Conservation (phyloP, 768 basidiomycete species). For the Kwoniella europaea region DNA sequence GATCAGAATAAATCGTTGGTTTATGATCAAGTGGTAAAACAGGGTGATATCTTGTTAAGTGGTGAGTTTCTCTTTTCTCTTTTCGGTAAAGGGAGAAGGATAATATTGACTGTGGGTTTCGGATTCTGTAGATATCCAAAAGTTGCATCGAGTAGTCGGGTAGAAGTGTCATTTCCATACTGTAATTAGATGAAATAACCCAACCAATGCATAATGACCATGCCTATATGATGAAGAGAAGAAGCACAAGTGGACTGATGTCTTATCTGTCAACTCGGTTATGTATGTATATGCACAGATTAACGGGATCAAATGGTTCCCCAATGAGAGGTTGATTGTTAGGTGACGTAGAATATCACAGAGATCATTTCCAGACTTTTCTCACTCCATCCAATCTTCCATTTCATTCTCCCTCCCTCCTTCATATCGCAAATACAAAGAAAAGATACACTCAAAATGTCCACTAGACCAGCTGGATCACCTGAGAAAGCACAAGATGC, state of each 20-base stretch:
- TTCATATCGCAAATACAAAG: neutral
- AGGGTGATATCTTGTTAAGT: constrained; percentile 86
- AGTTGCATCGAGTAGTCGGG: constrained; percentile 35
- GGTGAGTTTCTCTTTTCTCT: constrained; percentile 57
- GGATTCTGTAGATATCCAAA: constrained; percentile 27
- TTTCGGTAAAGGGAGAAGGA: neutral
- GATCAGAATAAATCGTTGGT: constrained; percentile 77
- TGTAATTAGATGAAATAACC: neutral
- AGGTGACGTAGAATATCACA: neutral
- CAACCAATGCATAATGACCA: neutral
- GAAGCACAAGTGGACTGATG: neutral
- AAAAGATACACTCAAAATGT: constrained; percentile 21
- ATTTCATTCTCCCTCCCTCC: neutral
- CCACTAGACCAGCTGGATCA: constrained; percentile 32
- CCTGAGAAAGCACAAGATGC: constrained; percentile 40
- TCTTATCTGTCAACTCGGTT: neutral
- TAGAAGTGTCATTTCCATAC: constrained; percentile 7
- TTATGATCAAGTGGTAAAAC: constrained; percentile 89
- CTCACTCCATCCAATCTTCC: neutral
- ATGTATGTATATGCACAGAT: neutral
- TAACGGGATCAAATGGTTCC: constrained; percentile 16
- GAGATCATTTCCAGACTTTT: neutral
- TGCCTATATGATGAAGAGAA: neutral
- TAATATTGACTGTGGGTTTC: neutral
- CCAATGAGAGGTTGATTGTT: neutral